Percentiles rank a stretch among this genome's conserved stretches.
These are phyloP conservation scores for Paecilomyces formosus DNA, from an alignment of 2,329 filamentous ascomycete species.

Conservation along the genomic window DNA sequence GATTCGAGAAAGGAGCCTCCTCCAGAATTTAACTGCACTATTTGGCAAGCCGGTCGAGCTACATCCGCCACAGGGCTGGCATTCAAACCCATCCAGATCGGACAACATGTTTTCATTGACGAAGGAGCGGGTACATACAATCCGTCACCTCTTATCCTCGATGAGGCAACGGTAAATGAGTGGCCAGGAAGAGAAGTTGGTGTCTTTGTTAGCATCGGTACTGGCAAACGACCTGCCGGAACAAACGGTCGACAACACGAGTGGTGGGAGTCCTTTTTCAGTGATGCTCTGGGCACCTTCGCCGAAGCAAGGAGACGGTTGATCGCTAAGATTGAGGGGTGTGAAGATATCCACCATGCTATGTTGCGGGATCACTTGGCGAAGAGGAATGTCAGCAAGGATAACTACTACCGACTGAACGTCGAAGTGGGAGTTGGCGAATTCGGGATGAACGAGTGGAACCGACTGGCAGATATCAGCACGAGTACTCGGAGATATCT, in stretches of 20 bases:
- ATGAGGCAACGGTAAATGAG: slow-evolving; percentile 86
- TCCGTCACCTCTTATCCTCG: slow-evolving; percentile 73
- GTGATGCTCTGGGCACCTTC: slow-evolving; percentile 68
- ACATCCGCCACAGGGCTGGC: slow-evolving; percentile 85
- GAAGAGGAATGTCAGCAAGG: slow-evolving; percentile 70
- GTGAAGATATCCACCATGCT: slow-evolving; percentile 79
- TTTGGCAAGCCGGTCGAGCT: slow-evolving; percentile 96
- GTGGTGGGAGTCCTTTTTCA: slow-evolving; percentile 87
- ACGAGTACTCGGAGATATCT: slow-evolving; percentile 85
- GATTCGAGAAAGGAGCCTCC: slow-evolving; percentile 87
- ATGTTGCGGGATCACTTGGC: slow-evolving; percentile 75
- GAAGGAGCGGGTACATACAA: slow-evolving; percentile 91
- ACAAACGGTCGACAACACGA: slow-evolving; percentile 61
- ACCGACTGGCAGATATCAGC: slow-evolving; percentile 87
- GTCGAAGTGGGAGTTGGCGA: slow-evolving; percentile 94
- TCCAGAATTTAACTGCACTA: slow-evolving; percentile 86
- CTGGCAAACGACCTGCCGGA: slow-evolving; percentile 72
- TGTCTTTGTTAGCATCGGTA: slow-evolving; percentile 90
- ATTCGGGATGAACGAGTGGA: slow-evolving; percentile 99
- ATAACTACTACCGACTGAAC: slow-evolving; percentile 94
- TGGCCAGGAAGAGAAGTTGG: slow-evolving; percentile 92
- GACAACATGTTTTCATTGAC: slow-evolving; percentile 88
- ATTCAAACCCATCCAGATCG: slow-evolving; percentile 92
- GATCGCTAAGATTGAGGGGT: slow-evolving; percentile 90
- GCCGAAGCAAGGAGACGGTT: slow-evolving; percentile 79